Evolutionary conservation across 2,329 filamentous ascomycete species (phyloP).

Genomic region (Furcasterigmium sp.): DNA sequence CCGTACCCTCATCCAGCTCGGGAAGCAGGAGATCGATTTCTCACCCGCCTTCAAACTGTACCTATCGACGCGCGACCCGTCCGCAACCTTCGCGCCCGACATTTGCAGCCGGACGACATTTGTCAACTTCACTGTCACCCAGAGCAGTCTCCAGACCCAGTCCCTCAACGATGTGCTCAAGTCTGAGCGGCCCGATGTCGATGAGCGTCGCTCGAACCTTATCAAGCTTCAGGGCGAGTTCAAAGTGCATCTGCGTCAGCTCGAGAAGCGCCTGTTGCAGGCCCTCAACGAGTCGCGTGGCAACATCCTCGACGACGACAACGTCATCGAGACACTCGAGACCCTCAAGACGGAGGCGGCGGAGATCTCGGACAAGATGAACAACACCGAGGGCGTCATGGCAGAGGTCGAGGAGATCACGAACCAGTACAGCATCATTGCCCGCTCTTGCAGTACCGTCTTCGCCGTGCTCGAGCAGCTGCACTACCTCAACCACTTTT

Average conservation of each 20-base stretch:
- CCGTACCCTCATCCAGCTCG: constrained; percentile 95
- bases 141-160: constrained; percentile 97
- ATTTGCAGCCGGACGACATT: constrained; percentile 98
- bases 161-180: constrained; percentile 97
- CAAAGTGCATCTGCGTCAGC: constrained; percentile 91
- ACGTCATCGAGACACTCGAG: constrained; percentile 95
- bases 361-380: constrained; percentile 94
- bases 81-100: constrained; percentile 90
- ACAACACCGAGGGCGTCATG: constrained; percentile 96
- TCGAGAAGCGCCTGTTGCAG: constrained; percentile 90
- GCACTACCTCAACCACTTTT: constrained; percentile 98
- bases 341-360: constrained; percentile 96
- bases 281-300: constrained; percentile 95
- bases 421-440: constrained; percentile 87
- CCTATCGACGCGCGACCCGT: constrained; percentile 91
- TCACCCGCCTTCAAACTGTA: constrained; percentile 95
- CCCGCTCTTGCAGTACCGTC: constrained; percentile 90
- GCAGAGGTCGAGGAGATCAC: constrained; percentile 95
- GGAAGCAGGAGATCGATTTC: constrained; percentile 98
- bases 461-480: constrained; percentile 96
- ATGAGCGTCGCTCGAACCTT: constrained; percentile 91
- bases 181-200: constrained; percentile 93
- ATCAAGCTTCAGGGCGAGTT: constrained; percentile 99
- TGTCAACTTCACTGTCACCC: constrained; percentile 98
- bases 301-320: constrained; percentile 97